A percentile compares a stretch with the other conserved stretches of the same genome.
Conservation (phyloP, 2,329 filamentous ascomycete genomes). For the Xylariomycetidae sp. region DNA sequence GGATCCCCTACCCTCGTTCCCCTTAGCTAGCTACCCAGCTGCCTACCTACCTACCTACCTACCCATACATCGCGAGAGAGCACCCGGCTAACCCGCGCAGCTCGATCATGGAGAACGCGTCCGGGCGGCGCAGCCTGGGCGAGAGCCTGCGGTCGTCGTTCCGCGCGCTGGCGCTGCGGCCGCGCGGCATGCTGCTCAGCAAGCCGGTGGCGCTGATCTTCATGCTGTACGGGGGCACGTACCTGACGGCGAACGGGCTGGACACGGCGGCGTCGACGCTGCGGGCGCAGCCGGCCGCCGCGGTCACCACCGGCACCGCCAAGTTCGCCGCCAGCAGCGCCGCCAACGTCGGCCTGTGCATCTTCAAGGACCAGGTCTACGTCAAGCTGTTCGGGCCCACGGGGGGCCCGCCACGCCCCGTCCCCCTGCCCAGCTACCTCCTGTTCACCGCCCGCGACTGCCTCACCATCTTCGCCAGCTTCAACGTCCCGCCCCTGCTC, state of each 20-base stretch:
- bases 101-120: slow-evolving; percentile 78
- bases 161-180: slow-evolving; percentile 48
- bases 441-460: slow-evolving; percentile 81
- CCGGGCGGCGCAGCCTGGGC: slow-evolving; percentile 55
- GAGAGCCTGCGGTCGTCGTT: slow-evolving; percentile 56
- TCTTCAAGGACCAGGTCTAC: slow-evolving; percentile 87
- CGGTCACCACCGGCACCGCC: slow-evolving; percentile 64
- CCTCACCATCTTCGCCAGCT: slow-evolving; percentile 84
- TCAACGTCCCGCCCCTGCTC: slow-evolving; percentile 79
- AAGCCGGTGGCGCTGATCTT: slow-evolving; percentile 65
- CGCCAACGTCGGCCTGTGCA: slow-evolving; percentile 79
- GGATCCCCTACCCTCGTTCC: too few relatives aligned
- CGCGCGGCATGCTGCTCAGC: slow-evolving; percentile 55
- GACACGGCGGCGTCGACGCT: slow-evolving; percentile 71
- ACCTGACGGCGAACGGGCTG: slow-evolving; percentile 79
- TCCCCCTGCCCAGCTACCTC: slow-evolving; percentile 65
- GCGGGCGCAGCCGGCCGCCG: slow-evolving; percentile 46
- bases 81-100: slow-evolving; percentile 30
- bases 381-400: slow-evolving; percentile 75
- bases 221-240: slow-evolving; percentile 80
- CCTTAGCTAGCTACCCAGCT: too few relatives aligned
- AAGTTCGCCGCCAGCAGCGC: slow-evolving; percentile 78
- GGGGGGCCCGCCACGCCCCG: slow-evolving; percentile 43
- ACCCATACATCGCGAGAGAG: neutral
- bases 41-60: slow-evolving; percentile 3